Evolutionary conservation across 2,329 filamentous ascomycete species (phyloP), one percentile per base, ranked within the genome.

Genomic region (Neopestalotiopsis clavispora): DNA sequence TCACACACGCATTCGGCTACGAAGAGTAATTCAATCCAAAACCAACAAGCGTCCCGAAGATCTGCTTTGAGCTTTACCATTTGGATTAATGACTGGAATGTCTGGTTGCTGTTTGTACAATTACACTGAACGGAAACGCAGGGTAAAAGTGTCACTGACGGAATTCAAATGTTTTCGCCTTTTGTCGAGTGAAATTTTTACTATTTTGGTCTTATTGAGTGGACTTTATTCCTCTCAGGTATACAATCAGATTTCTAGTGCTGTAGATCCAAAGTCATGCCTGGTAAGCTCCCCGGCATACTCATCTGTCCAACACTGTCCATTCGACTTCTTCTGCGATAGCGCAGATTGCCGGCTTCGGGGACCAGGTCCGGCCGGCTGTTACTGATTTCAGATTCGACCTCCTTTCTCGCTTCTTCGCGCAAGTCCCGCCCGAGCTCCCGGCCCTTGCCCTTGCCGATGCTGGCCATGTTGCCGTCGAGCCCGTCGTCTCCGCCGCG

Each of bases 401-500:
- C 76, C 67, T 86, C 85, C 67, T 81, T 82, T 57, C 84, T 80
- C 13, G 83, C 81, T 69, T 89, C 87, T 13, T 87, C 85, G 65
- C 84, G 82, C 57, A 86, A 68, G 63, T 89, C 86, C 42, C 82
- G 83, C 20, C 82, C 81, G 14, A 84, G 77, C 40, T 90, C 88
- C 61, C 85, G 86, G 20, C 87, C 85, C 75, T 86, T 89, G 5
- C 82, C 80, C 65, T 87, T 85, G 59, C 85, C 81, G n/a, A 86
- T 79, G 9, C 87, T 87, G 4, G 80, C 78, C 52, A 78, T 67
- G 30, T 70, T 80, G 49, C 85, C 85, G 4, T 84, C 80, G 38
- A 86, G 79, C 3, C 80, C 80, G 28, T 91, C 90, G 23, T 91
- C 91, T 1, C 91, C 91, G 4, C 92, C 93, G 32, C 93, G 84